phyloP scores from a whole-genome alignment of 768 basidiomycete genomes.

The Rickenella mellea region DNA sequence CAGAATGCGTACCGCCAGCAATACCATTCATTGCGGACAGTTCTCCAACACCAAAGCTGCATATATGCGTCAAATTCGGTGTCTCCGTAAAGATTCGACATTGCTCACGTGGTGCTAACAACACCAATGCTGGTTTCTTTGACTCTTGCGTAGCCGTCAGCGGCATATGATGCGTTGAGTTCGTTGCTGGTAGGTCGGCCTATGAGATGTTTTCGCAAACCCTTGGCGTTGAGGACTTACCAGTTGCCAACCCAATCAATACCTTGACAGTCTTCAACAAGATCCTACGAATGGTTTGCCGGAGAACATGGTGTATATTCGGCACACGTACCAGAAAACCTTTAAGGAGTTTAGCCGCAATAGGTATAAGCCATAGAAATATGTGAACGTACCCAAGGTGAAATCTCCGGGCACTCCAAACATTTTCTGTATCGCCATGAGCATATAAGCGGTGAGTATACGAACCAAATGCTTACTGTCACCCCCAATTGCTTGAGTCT shows the following conservation, averaged over 20 bases:
- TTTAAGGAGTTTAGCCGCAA: not conserved
- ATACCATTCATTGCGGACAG: slow-evolving; percentile 80
- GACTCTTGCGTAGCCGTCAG: slow-evolving; percentile 87
- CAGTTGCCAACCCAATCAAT: slow-evolving; percentile 88
- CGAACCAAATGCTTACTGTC: slow-evolving; percentile 28
- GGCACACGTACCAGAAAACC: slow-evolving; percentile 36
- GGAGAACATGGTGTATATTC: not conserved
- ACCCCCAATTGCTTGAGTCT: slow-evolving; percentile 58
- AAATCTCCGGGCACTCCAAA: slow-evolving; percentile 88
- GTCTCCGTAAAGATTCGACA: slow-evolving; percentile 1
- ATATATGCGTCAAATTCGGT: no score
- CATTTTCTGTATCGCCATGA: slow-evolving; percentile 41
- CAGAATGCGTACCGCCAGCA: slow-evolving; percentile 45
- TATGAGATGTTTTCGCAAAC: not conserved
- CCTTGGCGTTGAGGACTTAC: slow-evolving; percentile 22
- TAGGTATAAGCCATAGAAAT: not conserved
- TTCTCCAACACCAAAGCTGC: slow-evolving; percentile 89
- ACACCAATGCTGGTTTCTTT: slow-evolving; percentile 68
- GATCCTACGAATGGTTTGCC: slow-evolving; percentile 40
- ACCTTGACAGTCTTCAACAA: slow-evolving; percentile 67
- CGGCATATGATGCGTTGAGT: slow-evolving; percentile 83
- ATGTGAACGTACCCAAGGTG: slow-evolving; percentile 42
- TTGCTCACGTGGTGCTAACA: slow-evolving; percentile 63
- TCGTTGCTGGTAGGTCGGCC: slow-evolving; percentile 49
- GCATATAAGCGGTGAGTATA: not conserved